A percentile compares a stretch with the other conserved stretches of the same genome.
phyloP scores from a whole-genome alignment of 2,329 filamentous ascomycete species.

The Botrytis hyacinthi region DNA sequence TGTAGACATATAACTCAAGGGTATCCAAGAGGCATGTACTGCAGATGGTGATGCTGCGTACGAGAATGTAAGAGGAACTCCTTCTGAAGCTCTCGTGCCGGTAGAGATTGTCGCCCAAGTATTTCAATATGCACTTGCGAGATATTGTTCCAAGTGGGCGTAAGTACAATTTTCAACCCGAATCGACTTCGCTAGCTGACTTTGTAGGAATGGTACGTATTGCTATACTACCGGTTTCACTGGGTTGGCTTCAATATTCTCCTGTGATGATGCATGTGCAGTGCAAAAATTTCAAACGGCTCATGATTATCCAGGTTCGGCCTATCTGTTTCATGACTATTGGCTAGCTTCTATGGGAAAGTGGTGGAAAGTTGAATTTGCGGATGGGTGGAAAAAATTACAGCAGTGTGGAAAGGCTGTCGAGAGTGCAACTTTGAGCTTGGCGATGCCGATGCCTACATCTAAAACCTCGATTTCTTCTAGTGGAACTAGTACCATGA shows the following conservation, averaged over 20 bases:
- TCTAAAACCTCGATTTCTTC: background rate
- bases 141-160: background rate
- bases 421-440: background rate
- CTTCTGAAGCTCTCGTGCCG: slow-evolving; percentile 31
- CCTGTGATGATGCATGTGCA: slow-evolving; percentile 35
- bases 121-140: slow-evolving; percentile 18
- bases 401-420: slow-evolving; percentile 18
- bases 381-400: slow-evolving; percentile 32
- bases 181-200: background rate
- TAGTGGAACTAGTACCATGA: background rate
- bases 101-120: slow-evolving; percentile 21
- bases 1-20: slow-evolving; percentile 33
- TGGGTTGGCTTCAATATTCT: slow-evolving; percentile 22
- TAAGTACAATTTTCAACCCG: slow-evolving; percentile 20
- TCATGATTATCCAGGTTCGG: slow-evolving; percentile 35
- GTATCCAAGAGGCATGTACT: slow-evolving; percentile 33
- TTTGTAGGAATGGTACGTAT: background rate
- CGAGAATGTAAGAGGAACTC: slow-evolving; percentile 22
- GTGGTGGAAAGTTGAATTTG: slow-evolving; percentile 35
- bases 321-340: slow-evolving; percentile 34
- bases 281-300: slow-evolving; percentile 35
- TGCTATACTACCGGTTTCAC: background rate
- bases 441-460: background rate
- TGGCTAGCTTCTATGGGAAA: slow-evolving; percentile 28
- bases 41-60: slow-evolving; percentile 35